Conservation (phyloP, 495 filamentous ascomycete species). For the Penicillium coffeae region DNA sequence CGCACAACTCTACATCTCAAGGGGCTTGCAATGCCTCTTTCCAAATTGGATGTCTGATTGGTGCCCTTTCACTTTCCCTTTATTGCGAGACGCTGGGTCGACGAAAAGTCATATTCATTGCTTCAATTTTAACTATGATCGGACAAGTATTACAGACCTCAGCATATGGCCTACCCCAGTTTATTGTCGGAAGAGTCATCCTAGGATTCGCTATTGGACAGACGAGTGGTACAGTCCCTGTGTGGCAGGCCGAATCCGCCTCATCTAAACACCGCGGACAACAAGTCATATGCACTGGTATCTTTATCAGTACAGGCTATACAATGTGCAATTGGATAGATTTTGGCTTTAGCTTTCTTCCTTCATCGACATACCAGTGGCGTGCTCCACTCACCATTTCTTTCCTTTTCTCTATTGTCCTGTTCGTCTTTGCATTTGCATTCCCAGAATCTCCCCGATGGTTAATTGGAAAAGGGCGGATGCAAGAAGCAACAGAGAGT, state of each 20-base stretch:
- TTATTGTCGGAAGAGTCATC: slow-evolving; percentile 48
- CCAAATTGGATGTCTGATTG: slow-evolving; percentile 29
- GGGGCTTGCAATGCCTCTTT: slow-evolving; percentile 3
- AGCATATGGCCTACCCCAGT: slow-evolving; percentile 29
- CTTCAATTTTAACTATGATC: slow-evolving; percentile 30
- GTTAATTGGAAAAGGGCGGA: slow-evolving; percentile 51
- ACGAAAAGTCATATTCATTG: slow-evolving; percentile 29
- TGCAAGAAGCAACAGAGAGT: slow-evolving; percentile 51
- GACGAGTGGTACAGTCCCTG: slow-evolving; percentile 59
- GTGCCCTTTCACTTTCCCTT: slow-evolving; percentile 30
- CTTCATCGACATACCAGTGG: slow-evolving; percentile 51
- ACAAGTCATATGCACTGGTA: slow-evolving; percentile 62
- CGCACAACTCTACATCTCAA: slow-evolving; percentile 26
- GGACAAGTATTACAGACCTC: slow-evolving; percentile 44
- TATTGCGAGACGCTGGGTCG: slow-evolving; percentile 32
- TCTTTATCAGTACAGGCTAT: slow-evolving; percentile 62
- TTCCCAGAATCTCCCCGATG: slow-evolving; percentile 60
- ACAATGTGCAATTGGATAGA: slow-evolving; percentile 66
- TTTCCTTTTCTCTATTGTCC: slow-evolving; percentile 51
- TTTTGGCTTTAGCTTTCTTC: slow-evolving; percentile 52
- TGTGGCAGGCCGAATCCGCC: slow-evolving; percentile 62
- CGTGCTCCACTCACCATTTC: slow-evolving; percentile 64
- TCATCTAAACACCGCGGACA: slow-evolving; percentile 57
- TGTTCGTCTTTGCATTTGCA: slow-evolving; percentile 44
- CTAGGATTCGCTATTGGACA: slow-evolving; percentile 62